These are phyloP conservation scores for Gillenia trifoliata DNA, from an alignment of 306 rosid genomes.

Conservation along the genomic window DNA sequence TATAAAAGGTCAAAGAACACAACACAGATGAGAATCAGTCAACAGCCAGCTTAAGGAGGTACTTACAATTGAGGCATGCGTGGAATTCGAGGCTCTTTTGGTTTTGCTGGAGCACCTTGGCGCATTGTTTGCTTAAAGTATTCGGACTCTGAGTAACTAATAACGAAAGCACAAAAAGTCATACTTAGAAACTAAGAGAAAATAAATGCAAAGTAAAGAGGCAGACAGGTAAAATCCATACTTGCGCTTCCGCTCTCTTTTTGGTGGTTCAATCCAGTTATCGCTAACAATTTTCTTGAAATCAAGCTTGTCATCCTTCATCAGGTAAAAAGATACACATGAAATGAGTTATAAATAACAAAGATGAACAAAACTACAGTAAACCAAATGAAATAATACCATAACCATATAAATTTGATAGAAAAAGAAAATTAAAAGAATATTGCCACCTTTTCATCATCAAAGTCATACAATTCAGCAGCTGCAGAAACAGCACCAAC, in stretches of 20 bases:
- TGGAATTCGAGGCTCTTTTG: constrained; percentile 95
- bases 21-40: neutral
- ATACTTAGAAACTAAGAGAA: constrained; percentile 7
- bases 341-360: neutral
- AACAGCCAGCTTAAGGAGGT: constrained; percentile 4
- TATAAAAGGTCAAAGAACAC: neutral
- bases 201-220: constrained; percentile 7
- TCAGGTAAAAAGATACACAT: neutral
- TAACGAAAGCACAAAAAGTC: constrained; percentile 11
- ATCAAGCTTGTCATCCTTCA: constrained; percentile 88
- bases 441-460: constrained; percentile 71
- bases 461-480: constrained; percentile 95
- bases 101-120: constrained; percentile 89
- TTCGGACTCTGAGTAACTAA: constrained; percentile 91
- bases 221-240: constrained; percentile 21
- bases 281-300: constrained; percentile 95
- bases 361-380: neutral
- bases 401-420: neutral
- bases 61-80: constrained; percentile 98
- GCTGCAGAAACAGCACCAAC: constrained; percentile 44
- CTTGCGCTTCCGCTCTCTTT: constrained; percentile 98
- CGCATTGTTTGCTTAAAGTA: constrained; percentile 98
- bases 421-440: neutral
- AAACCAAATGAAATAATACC: neutral
- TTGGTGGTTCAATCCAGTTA: constrained; percentile 96